phyloP scores from a whole-genome alignment of 768 basidiomycete genomes.

The Boletus tomentosulus region DNA sequence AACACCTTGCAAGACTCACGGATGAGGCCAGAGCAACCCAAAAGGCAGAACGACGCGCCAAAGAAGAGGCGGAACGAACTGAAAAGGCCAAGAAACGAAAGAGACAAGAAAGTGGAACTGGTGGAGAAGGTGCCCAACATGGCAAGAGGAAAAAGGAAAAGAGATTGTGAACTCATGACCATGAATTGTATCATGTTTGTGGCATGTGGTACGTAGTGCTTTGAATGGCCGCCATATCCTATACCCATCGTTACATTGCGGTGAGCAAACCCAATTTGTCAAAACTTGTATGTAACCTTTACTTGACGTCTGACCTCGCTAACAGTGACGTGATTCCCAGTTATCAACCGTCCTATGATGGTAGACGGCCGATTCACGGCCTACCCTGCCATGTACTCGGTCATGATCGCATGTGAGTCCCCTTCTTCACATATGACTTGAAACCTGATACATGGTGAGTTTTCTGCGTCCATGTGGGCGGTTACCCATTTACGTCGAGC shows the following conservation, averaged over 20 bases:
- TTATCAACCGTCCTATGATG: neutral
- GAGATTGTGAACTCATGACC: constrained; percentile 3
- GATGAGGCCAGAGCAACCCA: constrained; percentile 25
- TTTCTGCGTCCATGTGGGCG: neutral
- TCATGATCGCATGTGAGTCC: neutral
- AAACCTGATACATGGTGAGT: neutral
- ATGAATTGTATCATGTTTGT: neutral
- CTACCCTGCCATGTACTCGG: neutral
- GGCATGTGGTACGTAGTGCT: neutral
- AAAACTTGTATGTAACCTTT: neutral
- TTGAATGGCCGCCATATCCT: neutral
- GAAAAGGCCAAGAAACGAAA: constrained; percentile 11
- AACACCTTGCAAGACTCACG: constrained; percentile 26
- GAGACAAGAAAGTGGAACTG: constrained; percentile 23
- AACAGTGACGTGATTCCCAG: neutral
- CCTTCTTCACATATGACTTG: neutral
- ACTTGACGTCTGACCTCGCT: neutral
- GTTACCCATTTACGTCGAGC: neutral
- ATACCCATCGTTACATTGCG: neutral
- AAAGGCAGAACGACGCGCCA: constrained; percentile 20
- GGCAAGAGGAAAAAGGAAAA: constrained; percentile 13
- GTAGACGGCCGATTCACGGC: neutral
- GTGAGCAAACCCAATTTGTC: neutral
- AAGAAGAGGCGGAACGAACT: constrained; percentile 24
- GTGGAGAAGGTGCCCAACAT: constrained; percentile 3